Conservation (phyloP, 1,139 yeast species). For the Zygoascus sp. region DNA sequence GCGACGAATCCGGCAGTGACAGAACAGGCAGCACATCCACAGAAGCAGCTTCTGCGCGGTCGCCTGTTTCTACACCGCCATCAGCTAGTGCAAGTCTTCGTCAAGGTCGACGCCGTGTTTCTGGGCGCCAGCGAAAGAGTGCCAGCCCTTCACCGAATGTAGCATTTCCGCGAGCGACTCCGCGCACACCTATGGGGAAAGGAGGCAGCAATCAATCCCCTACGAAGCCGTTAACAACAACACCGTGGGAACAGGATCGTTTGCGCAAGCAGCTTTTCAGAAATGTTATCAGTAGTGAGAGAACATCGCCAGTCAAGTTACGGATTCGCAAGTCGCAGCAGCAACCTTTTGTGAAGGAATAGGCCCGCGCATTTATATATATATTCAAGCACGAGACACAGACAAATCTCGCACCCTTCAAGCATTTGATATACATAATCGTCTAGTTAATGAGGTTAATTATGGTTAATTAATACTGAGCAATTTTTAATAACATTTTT, state of each 20-base stretch:
- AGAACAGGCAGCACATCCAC: neutral
- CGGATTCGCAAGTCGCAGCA: neutral
- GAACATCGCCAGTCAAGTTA: neutral
- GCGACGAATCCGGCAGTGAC: constrained; percentile 43
- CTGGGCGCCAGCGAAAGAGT: neutral
- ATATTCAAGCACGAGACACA: too few relatives aligned
- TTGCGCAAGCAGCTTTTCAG: constrained; percentile 15
- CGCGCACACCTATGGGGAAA: constrained; percentile 1
- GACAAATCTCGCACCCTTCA: too few relatives aligned
- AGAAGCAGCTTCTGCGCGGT: neutral
- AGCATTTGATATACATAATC: too few relatives aligned
- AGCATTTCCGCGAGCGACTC: constrained; percentile 5
- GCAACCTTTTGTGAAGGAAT: too few relatives aligned
- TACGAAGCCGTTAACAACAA: constrained; percentile 5
- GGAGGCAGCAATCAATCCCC: neutral
- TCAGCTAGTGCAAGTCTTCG: neutral
- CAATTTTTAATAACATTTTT: too few relatives aligned
- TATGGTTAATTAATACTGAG: too few relatives aligned
- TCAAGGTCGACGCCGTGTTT: neutral
- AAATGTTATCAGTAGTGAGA: neutral
- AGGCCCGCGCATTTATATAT: too few relatives aligned
- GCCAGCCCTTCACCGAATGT: neutral
- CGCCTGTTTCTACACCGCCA: constrained; percentile 2
- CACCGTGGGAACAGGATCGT: constrained; percentile 29
- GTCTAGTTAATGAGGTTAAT: too few relatives aligned